These are phyloP conservation scores for Debaryomyces tyrocola DNA, from an alignment of 805 yeast species.

Conservation along the genomic window DNA sequence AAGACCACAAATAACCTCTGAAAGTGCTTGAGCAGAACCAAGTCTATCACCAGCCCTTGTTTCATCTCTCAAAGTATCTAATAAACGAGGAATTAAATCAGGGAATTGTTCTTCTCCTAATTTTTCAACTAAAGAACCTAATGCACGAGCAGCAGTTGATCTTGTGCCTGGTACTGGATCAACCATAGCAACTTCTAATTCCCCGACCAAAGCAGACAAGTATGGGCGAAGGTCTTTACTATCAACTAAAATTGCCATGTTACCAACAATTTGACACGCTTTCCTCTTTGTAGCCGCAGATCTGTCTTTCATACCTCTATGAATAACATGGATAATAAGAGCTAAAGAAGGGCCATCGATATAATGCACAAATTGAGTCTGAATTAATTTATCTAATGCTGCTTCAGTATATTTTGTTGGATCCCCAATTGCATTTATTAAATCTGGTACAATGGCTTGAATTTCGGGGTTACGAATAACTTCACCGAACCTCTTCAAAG, in stretches of 20 bases:
- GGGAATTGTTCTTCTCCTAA: conserved; percentile 97
- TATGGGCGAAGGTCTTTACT: conserved; percentile 83
- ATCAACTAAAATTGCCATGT: conserved; percentile 95
- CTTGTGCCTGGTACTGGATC: conserved; percentile 98
- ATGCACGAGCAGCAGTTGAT: conserved; percentile 95
- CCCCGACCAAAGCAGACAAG: conserved; percentile 71
- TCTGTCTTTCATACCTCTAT: conserved; percentile 92
- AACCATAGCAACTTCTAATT: conserved; percentile 91
- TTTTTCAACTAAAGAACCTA: conserved; percentile 94
- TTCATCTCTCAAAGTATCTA: conserved; percentile 76
- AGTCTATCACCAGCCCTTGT: conserved; percentile 83
- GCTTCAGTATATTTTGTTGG: conserved; percentile 88
- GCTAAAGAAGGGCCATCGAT: conserved; percentile 98
- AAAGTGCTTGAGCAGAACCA: conserved; percentile 95
- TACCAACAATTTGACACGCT: conserved; percentile 97
- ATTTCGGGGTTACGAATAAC: conserved; percentile 97
- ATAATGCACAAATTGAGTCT: conserved; percentile 94
- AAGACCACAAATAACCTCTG: conserved; percentile 91
- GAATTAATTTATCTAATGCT: conserved; percentile 81
- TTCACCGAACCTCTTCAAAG: conserved; percentile 90
- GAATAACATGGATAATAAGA: conserved; percentile 88
- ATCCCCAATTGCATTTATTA: conserved; percentile 92
- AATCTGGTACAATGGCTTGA: conserved; percentile 81
- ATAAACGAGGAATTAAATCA: conserved; percentile 75
- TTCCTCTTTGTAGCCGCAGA: conserved; percentile 91